Evolutionary conservation across 1,284 basidiomycete species (phyloP).

Genomic region (Puccinia coronata): DNA sequence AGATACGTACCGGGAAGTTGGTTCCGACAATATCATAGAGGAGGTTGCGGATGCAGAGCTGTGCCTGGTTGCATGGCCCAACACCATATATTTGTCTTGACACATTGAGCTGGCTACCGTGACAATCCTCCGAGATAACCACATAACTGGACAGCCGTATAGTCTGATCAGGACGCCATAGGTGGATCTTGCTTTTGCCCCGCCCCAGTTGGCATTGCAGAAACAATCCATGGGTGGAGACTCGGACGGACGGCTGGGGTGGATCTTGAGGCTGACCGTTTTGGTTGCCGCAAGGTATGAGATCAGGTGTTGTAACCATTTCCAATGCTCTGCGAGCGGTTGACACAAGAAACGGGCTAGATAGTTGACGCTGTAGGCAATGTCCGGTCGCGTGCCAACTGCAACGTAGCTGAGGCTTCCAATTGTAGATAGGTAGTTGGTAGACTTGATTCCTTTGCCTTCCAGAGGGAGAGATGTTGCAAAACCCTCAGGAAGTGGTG

Average conservation of each 20-base stretch:
- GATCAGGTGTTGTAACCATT: neutral
- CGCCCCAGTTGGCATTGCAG: neutral
- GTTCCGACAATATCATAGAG: neutral
- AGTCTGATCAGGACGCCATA: neutral
- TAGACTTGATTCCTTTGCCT: neutral
- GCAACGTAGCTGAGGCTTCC: neutral
- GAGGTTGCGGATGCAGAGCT: neutral
- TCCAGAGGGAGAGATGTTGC: neutral
- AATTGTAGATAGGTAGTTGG: neutral
- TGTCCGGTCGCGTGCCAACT: neutral
- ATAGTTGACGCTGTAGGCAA: too few species aligned
- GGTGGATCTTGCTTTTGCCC: neutral
- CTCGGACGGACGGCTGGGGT: neutral
- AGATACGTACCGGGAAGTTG: neutral
- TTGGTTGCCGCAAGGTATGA: neutral
- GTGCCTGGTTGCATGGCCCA: slow-evolving; percentile 8
- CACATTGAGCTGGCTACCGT: slow-evolving; percentile 6
- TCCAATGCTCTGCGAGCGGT: neutral
- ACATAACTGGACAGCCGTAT: neutral
- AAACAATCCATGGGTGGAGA: neutral
- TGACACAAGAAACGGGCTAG: neutral
- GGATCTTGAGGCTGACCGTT: neutral
- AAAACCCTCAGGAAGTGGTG: neutral
- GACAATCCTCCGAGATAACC: neutral
- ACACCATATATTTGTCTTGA: slow-evolving; percentile 20